Evolutionary conservation across 78 protist species (phyloP).

Genomic region (Protostelium mycophagum): DNA sequence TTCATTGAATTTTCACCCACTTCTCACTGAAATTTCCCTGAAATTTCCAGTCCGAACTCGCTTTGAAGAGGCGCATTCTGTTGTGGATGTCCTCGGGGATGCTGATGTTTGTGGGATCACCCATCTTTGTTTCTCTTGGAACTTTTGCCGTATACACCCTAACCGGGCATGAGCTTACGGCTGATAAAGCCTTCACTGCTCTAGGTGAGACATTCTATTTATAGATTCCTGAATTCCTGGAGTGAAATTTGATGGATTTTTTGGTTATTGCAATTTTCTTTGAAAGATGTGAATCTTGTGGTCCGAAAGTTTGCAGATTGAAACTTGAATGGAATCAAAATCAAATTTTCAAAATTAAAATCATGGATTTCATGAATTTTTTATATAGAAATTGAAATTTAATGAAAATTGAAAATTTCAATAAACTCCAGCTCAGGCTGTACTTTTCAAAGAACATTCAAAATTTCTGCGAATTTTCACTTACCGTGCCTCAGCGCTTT

Average conservation of each 20-base stretch:
- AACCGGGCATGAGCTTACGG: slow-evolving; percentile 51
- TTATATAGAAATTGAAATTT: too few species aligned
- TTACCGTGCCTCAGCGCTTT: slow-evolving; percentile 72
- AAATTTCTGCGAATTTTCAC: too few species aligned
- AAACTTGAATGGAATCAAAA: too few species aligned
- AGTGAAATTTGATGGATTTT: background rate
- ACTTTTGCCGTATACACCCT: slow-evolving; percentile 59
- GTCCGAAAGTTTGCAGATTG: too few species aligned
- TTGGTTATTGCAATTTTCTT: background rate
- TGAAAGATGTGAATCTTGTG: too few species aligned
- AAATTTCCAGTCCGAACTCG: background rate
- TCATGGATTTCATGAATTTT: too few species aligned
- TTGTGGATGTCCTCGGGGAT: background rate
- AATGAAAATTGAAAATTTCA: too few species aligned
- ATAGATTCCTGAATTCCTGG: background rate
- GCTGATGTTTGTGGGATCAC: slow-evolving; percentile 15
- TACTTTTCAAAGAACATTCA: too few species aligned
- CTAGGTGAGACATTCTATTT: background rate
- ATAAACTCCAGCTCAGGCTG: too few species aligned
- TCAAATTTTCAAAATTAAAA: too few species aligned
- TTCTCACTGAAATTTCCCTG: background rate
- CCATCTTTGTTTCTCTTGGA: slow-evolving; percentile 65
- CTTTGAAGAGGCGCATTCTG: slow-evolving; percentile 1
- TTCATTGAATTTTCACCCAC: background rate
- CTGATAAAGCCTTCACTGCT: slow-evolving; percentile 66